phyloP scores from a whole-genome alignment of 805 yeast genomes.

The Metschnikowia cubensis region DNA sequence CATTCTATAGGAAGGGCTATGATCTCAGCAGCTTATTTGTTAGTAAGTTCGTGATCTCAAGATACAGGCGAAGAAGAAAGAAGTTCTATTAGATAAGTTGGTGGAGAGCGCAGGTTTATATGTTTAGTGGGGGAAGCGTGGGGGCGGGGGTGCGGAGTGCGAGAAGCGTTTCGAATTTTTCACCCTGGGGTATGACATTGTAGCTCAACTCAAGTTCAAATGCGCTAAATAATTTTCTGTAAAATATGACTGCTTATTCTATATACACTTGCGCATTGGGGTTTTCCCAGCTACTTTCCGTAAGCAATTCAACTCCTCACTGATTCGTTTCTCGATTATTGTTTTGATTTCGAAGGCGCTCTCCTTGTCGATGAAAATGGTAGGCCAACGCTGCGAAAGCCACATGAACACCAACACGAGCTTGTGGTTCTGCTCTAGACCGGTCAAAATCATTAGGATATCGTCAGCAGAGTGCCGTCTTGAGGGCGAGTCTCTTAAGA shows the following conservation, averaged over 20 bases:
- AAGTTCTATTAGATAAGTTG: not conserved
- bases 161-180: not conserved
- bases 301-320: slow-evolving; percentile 39
- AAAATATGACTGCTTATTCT: not conserved
- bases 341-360: slow-evolving; percentile 68
- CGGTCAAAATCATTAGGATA: slow-evolving; percentile 21
- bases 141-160: slow-evolving; percentile 5
- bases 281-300: slow-evolving; percentile 7
- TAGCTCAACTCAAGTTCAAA: not conserved
- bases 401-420: slow-evolving; percentile 69
- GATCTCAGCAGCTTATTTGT: no score
- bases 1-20: not conserved
- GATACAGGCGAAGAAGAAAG: not conserved
- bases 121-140: slow-evolving; percentile 4
- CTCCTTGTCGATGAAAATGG: slow-evolving; percentile 69
- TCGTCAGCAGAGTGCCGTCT: slow-evolving; percentile 17
- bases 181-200: not conserved
- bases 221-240: not conserved
- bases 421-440: slow-evolving; percentile 65
- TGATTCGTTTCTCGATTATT: slow-evolving; percentile 61
- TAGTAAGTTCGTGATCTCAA: not conserved
- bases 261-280: not conserved
- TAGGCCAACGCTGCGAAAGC: slow-evolving; percentile 85
- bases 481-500: slow-evolving; percentile 22
- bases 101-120: not conserved